Conservation (phyloP, 2,329 filamentous ascomycete species). For the Dissoconium aciculare region DNA sequence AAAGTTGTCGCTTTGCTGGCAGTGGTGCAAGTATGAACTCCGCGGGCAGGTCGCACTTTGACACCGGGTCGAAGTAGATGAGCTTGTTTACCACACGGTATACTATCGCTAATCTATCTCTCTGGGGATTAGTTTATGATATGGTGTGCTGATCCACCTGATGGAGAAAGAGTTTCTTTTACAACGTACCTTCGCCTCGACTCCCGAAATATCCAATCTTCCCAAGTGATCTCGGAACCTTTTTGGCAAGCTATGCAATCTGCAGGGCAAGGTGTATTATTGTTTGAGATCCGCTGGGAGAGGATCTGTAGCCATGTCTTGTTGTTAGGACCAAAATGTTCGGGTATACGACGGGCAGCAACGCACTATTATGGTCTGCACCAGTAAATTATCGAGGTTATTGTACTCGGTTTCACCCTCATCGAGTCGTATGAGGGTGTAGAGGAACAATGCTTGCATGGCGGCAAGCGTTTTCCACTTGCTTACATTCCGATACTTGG, state of each 20-base stretch:
- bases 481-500: conserved; percentile 20
- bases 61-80: conserved; percentile 29
- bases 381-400: conserved; percentile 27
- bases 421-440: conserved; percentile 29
- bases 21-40: conserved; percentile 31
- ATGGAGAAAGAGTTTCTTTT: too few relatives aligned
- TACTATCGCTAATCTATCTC: conserved; percentile 25
- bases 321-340: conserved; percentile 3
- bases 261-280: too few relatives aligned
- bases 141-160: neutral
- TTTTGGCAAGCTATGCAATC: too few relatives aligned
- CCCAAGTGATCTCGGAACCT: neutral
- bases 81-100: conserved; percentile 31
- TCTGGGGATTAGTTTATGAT: conserved; percentile 5
- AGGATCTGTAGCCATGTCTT: neutral
- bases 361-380: conserved; percentile 25
- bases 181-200: conserved; percentile 1
- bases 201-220: conserved; percentile 5
- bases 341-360: too few relatives aligned
- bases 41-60: conserved; percentile 23
- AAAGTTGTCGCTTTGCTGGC: conserved; percentile 29
- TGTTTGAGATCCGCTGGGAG: neutral
- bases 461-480: conserved; percentile 29
- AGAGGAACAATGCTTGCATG: conserved; percentile 33
- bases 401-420: conserved; percentile 33